These are phyloP conservation scores for Talaromyces ruber DNA, from an alignment of 495 filamentous ascomycete genomes.

Conservation along the genomic window DNA sequence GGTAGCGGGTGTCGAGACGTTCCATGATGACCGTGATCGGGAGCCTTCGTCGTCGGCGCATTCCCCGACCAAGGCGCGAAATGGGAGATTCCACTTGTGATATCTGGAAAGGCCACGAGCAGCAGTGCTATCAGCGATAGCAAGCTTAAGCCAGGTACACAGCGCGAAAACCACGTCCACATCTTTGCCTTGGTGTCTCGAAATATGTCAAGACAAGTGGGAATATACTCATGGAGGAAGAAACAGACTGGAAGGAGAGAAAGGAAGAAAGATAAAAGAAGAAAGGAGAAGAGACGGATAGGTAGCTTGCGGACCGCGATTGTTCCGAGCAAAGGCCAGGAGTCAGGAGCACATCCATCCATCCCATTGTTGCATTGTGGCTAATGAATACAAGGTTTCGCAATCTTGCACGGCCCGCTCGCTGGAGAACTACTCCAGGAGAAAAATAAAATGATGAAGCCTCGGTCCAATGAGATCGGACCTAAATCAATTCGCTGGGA, in stretches of 20 bases:
- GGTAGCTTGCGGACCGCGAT: background rate
- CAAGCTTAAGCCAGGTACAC: conserved; percentile 30
- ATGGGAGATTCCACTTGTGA: conserved; percentile 4
- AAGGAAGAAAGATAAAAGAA: background rate
- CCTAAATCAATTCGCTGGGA: background rate
- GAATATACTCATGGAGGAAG: background rate
- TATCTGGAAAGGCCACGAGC: conserved; percentile 17
- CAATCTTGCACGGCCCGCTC: background rate
- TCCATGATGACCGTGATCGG: conserved; percentile 2
- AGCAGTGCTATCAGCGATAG: conserved; percentile 18
- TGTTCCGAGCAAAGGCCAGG: background rate
- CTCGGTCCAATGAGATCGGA: background rate
- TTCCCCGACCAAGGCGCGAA: conserved; percentile 13
- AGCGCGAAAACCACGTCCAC: conserved; percentile 24
- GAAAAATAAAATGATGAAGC: background rate
- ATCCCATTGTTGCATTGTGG: background rate
- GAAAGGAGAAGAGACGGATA: background rate
- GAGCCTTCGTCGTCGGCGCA: conserved; percentile 7
- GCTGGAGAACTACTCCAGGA: background rate
- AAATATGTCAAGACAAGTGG: background rate
- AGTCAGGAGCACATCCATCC: background rate
- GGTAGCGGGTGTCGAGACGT: conserved; percentile 3
- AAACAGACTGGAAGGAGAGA: background rate
- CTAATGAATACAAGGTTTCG: background rate
- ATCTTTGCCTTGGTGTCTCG: conserved; percentile 9